phyloP scores from a whole-genome alignment of 495 filamentous ascomycete species.

The Penicillium turbatum region DNA sequence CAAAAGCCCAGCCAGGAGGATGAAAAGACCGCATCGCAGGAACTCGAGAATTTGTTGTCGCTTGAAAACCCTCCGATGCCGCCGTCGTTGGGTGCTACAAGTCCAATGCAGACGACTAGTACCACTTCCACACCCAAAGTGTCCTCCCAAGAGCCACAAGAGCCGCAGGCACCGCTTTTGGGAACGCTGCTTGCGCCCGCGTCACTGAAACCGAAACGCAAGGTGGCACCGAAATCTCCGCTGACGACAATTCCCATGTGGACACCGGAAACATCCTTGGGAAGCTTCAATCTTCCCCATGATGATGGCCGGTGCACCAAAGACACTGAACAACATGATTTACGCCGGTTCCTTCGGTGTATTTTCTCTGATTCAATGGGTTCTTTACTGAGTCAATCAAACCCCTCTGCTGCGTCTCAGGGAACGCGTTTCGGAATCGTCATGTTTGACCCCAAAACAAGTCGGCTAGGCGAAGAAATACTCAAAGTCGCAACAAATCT shows the following conservation, averaged over 20 bases:
- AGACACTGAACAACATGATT: neutral
- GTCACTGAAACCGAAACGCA: neutral
- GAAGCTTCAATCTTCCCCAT: neutral
- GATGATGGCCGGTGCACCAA: neutral
- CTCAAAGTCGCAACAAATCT: conserved; percentile 19
- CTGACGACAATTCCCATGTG: conserved; percentile 27
- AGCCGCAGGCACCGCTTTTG: neutral
- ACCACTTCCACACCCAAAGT: neutral
- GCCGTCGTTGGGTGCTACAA: no score
- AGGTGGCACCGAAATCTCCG: conserved; percentile 15
- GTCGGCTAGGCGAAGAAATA: conserved; percentile 24
- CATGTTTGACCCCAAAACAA: conserved; percentile 15
- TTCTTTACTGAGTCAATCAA: conserved; percentile 16
- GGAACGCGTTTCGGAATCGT: conserved; percentile 21
- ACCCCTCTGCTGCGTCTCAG: conserved; percentile 18
- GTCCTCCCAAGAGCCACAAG: neutral
- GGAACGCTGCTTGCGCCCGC: neutral
- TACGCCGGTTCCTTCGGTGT: conserved; percentile 17
- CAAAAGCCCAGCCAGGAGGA: conserved; percentile 8
- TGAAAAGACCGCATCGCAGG: neutral
- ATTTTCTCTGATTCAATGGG: conserved; percentile 10
- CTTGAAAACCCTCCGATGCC: neutral
- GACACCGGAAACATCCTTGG: conserved; percentile 8
- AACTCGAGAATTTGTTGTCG: neutral
- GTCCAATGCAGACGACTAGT: neutral